Evolutionary conservation across 768 basidiomycete species (phyloP).

Genomic region (Termitomyces sp.): DNA sequence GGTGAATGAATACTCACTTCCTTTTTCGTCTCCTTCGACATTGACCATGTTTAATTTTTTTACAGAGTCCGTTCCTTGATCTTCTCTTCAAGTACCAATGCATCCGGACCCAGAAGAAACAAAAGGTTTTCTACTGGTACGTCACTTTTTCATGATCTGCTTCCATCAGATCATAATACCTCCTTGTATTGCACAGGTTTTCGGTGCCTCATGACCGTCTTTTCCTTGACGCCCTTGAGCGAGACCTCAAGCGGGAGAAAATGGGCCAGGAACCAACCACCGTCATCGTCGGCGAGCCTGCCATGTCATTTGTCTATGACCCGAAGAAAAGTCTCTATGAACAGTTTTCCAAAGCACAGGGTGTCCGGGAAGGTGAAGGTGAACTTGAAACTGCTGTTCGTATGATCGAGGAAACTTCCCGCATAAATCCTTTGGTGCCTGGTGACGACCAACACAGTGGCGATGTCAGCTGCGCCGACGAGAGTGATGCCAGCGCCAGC

Average conservation of each 20-base stretch:
- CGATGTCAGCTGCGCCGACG: constrained; percentile 19
- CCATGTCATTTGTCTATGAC: constrained; percentile 85
- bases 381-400: constrained; percentile 33
- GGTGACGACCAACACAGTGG: constrained; percentile 10
- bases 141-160: constrained; percentile 19
- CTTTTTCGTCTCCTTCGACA: background rate
- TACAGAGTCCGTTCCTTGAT: constrained; percentile 87
- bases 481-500: constrained; percentile 20
- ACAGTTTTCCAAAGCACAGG: constrained; percentile 61
- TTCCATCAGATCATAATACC: constrained; percentile 2
- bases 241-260: constrained; percentile 94
- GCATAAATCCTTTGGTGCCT: background rate
- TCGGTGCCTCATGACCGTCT: constrained; percentile 96
- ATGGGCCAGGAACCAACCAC: constrained; percentile 87
- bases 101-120: constrained; percentile 97
- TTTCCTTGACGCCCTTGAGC: constrained; percentile 94
- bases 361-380: constrained; percentile 35
- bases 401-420: constrained; percentile 24
- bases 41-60: background rate
- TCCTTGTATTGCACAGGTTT: constrained; percentile 52
- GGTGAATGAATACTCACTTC: constrained; percentile 45
- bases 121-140: constrained; percentile 98
- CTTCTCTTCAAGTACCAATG: constrained; percentile 95
- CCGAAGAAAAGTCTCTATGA: constrained; percentile 82
- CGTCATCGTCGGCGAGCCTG: constrained; percentile 67